These are phyloP conservation scores for Pueraria montana DNA, from an alignment of 306 rosid species.

Conservation along the genomic window DNA sequence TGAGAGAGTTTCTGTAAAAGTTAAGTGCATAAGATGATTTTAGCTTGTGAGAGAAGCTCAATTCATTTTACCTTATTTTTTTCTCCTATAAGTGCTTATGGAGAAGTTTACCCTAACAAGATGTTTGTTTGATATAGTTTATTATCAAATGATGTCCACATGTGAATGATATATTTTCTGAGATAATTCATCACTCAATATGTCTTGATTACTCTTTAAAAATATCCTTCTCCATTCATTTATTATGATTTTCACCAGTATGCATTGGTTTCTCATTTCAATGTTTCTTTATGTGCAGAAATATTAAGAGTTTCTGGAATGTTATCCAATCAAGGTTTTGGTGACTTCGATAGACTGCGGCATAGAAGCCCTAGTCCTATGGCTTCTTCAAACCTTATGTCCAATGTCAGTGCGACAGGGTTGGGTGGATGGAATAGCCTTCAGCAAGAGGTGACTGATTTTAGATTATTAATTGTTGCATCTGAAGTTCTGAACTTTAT, in stretches of 20 bases:
- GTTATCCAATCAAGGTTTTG: slow-evolving; percentile 98
- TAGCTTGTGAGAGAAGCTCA: neutral
- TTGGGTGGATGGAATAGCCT: slow-evolving; percentile 91
- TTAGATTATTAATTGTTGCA: slow-evolving; percentile 19
- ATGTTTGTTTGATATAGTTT: neutral
- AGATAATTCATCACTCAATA: neutral
- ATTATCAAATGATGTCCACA: neutral
- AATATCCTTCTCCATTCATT: slow-evolving; percentile 14
- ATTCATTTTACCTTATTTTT: neutral
- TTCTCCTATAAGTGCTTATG: neutral
- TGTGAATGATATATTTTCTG: neutral
- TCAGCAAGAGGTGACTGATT: slow-evolving; percentile 73
- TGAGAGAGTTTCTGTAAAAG: neutral
- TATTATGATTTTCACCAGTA: slow-evolving; percentile 26
- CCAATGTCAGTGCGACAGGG: slow-evolving; percentile 85
- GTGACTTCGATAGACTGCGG: slow-evolving; percentile 95
- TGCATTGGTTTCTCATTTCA: slow-evolving; percentile 48
- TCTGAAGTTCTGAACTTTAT: slow-evolving; percentile 29
- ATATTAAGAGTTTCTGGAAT: slow-evolving; percentile 92
- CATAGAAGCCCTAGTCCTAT: slow-evolving; percentile 99
- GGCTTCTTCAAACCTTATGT: slow-evolving; percentile 91
- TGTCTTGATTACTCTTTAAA: slow-evolving; percentile 8
- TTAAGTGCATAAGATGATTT: neutral
- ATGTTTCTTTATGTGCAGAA: slow-evolving; percentile 70
- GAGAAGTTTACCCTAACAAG: neutral